phyloP scores from a whole-genome alignment of 176 grass and related monocot genomes.

The Musa beccarii region DNA sequence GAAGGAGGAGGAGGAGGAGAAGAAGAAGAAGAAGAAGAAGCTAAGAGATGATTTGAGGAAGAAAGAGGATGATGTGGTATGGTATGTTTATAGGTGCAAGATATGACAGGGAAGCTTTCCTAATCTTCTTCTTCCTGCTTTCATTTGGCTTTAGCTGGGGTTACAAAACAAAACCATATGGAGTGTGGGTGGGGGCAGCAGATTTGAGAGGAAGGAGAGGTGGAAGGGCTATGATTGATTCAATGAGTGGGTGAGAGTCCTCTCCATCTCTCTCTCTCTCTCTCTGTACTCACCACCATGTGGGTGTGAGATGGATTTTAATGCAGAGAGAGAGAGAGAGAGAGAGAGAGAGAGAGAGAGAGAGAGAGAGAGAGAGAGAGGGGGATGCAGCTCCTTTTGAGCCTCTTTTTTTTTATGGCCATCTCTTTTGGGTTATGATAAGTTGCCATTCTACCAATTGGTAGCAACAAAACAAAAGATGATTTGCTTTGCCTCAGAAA shows the following conservation, averaged over 20 bases:
- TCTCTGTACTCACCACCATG: constrained; percentile 16
- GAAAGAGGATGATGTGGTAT: background rate
- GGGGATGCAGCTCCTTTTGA: background rate
- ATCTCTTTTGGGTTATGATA: too few relatives aligned
- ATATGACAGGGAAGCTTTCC: background rate
- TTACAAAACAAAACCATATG: background rate
- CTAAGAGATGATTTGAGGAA: background rate
- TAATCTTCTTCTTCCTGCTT: background rate
- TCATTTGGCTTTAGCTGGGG: background rate
- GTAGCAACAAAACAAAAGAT: too few relatives aligned
- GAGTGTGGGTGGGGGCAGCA: background rate
- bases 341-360: too few relatives aligned
- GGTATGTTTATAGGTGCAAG: background rate
- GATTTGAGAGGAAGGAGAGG: constrained; percentile 4
- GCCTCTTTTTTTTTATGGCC: background rate
- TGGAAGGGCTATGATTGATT: constrained; percentile 65
- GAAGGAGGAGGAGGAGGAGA: background rate
- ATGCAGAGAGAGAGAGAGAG: background rate
- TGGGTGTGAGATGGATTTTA: constrained; percentile 21
- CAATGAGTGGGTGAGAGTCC: constrained; percentile 81
- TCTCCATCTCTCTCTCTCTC: constrained; percentile 16
- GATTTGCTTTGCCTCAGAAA: too few relatives aligned
- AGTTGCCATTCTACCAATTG: too few relatives aligned
- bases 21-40: background rate
- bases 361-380: background rate